Conservation (phyloP, 2,329 filamentous ascomycete genomes). For the Microsporum ferrugineum region DNA sequence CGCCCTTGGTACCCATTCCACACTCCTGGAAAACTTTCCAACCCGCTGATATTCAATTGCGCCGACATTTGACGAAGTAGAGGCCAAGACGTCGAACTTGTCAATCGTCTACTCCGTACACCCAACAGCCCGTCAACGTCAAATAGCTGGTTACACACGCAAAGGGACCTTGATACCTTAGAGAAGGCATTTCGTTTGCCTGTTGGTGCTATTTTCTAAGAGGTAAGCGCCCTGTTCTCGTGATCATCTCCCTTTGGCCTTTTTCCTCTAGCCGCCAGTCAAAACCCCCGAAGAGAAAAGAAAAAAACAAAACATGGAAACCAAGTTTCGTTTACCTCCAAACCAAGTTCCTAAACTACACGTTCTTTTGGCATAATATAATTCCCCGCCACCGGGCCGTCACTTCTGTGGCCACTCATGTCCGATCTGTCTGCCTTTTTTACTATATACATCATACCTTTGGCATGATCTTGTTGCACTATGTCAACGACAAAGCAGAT, state of each 20-base stretch:
- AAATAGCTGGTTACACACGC: background rate
- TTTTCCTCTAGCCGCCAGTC: constrained; percentile 1
- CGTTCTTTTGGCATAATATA: background rate
- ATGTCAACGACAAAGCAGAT: background rate
- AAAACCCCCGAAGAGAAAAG: background rate
- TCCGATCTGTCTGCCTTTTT: background rate
- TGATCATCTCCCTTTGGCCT: background rate
- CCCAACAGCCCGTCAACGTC: background rate
- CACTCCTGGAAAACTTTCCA: background rate
- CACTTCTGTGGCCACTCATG: background rate
- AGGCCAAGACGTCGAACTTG: background rate
- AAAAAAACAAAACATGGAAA: background rate
- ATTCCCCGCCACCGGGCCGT: background rate
- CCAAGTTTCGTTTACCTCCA: background rate
- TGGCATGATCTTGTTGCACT: background rate
- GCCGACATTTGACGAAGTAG: background rate
- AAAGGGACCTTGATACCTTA: background rate
- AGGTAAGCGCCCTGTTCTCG: constrained; percentile 1
- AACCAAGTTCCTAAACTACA: background rate
- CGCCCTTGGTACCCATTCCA: background rate
- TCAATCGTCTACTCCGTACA: background rate
- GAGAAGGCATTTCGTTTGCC: background rate
- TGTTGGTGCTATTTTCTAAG: constrained; percentile 1
- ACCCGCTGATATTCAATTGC: background rate
- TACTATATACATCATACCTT: background rate